These are phyloP conservation scores for Erythrophleum fordii DNA, from an alignment of 306 rosid genomes.

Conservation along the genomic window DNA sequence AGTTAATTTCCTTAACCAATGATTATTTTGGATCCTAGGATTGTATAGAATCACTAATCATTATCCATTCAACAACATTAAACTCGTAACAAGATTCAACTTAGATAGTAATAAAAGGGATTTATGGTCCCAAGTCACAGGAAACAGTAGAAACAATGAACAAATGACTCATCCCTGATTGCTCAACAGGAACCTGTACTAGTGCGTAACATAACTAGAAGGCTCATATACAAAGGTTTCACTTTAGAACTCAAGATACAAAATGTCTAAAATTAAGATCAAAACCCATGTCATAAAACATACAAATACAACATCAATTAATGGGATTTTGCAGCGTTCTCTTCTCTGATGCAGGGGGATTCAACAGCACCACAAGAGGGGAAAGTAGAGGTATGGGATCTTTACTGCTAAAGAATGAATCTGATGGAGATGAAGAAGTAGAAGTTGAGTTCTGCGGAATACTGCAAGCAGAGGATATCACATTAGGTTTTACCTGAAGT, in stretches of 20 bases:
- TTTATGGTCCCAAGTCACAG: not conserved
- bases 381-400: slow-evolving; percentile 76
- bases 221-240: slow-evolving; percentile 20
- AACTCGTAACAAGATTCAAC: not conserved
- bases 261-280: slow-evolving; percentile 16
- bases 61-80: not conserved
- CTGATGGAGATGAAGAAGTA: slow-evolving; percentile 42
- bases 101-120: not conserved
- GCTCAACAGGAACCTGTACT: not conserved
- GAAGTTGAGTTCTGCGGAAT: slow-evolving; percentile 31
- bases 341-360: slow-evolving; percentile 47
- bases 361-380: slow-evolving; percentile 67
- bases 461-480: slow-evolving; percentile 36
- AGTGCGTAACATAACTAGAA: not conserved
- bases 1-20: not conserved
- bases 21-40: not conserved
- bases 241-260: slow-evolving; percentile 28
- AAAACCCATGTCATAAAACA: not conserved
- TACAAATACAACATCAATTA: slow-evolving; percentile 34
- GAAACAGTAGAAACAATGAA: slow-evolving; percentile 1
- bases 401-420: slow-evolving; percentile 53
- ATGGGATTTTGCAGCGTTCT: slow-evolving; percentile 48
- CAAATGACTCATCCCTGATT: slow-evolving; percentile 7
- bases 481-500: slow-evolving; percentile 56
- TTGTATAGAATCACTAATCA: not conserved